These are phyloP conservation scores for Peronospora tabacina DNA, from an alignment of 352 stramenopile genomes.

Conservation along the genomic window DNA sequence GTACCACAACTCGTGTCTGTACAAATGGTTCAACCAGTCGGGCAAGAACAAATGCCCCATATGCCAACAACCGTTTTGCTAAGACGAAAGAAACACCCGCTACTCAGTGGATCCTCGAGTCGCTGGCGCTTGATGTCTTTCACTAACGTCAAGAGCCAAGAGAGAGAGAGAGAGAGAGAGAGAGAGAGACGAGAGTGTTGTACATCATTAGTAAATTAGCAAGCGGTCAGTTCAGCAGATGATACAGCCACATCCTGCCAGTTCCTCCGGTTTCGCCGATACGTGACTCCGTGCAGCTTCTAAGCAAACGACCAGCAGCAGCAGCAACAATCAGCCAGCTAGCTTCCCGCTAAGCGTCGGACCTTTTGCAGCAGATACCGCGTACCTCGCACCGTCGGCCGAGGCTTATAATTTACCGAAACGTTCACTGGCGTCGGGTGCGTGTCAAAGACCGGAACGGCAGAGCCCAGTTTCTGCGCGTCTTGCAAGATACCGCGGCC, in stretches of 20 bases:
- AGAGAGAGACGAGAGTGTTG: conserved; percentile 15
- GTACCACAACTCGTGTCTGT: conserved; percentile 90
- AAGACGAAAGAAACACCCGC: conserved; percentile 4
- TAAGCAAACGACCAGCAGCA: conserved; percentile 2
- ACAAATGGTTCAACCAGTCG: conserved; percentile 93
- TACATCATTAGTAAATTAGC: conserved; percentile 3
- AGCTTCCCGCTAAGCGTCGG: conserved; percentile 3
- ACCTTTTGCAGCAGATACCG: conserved; percentile 5
- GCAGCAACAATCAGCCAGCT: conserved; percentile 8
- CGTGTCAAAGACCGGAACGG: conserved; percentile 88
- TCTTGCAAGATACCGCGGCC: conserved; percentile 89
- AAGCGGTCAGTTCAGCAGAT: conserved; percentile 25
- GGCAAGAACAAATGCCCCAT: conserved; percentile 92
- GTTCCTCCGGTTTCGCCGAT: conserved; percentile 35
- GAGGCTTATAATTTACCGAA: conserved; percentile 53
- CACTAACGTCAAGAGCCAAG: too few relatives aligned
- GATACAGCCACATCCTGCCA: conserved; percentile 54
- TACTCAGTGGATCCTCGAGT: conserved; percentile 5
- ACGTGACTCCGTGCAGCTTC: conserved; percentile 19
- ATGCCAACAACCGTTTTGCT: conserved; percentile 87
- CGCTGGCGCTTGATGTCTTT: conserved; percentile 17
- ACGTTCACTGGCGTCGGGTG: conserved; percentile 95
- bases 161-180: conserved; percentile 6
- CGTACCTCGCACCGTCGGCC: conserved; percentile 28
- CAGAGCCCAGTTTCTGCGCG: conserved; percentile 71